A percentile compares a stretch with the other conserved stretches of the same genome.
Conservation (phyloP, 805 yeast genomes). For the Metschnikowia hibisci region DNA sequence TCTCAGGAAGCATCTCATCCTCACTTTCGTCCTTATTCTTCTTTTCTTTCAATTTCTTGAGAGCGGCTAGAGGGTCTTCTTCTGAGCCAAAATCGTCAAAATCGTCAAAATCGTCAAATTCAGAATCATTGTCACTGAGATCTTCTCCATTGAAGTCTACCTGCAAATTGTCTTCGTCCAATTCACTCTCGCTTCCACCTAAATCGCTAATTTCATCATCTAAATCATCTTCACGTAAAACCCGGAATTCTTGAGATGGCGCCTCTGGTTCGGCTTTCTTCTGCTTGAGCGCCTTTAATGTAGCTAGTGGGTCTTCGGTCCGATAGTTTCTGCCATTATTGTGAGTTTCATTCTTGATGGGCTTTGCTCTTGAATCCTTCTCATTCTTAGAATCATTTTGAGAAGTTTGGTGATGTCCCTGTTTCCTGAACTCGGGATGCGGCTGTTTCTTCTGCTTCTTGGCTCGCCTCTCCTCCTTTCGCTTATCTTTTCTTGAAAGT, state of each 20-base stretch:
- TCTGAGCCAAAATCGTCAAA: conserved; percentile 29
- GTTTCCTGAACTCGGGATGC: too few relatives aligned
- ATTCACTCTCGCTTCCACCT: background rate
- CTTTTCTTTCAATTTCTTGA: conserved; percentile 15
- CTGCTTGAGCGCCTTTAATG: conserved; percentile 17
- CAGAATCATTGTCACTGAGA: conserved; percentile 3
- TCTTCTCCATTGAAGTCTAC: conserved; percentile 2
- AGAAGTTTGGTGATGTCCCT: background rate
- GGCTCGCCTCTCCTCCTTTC: conserved; percentile 31
- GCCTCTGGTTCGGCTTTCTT: conserved; percentile 6
- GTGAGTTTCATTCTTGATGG: background rate
- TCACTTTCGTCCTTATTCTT: conserved; percentile 7
- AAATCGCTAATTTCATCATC: conserved; percentile 21
- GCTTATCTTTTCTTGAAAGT: conserved; percentile 31
- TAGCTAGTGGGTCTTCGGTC: conserved; percentile 16
- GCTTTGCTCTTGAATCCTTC: background rate
- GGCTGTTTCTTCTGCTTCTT: conserved; percentile 28
- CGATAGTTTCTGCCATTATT: conserved; percentile 16
- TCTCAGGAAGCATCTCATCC: background rate
- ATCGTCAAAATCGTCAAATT: conserved; percentile 34
- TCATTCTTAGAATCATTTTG: background rate
- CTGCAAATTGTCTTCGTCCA: background rate
- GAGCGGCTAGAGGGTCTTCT: conserved; percentile 24
- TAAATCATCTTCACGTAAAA: conserved; percentile 18
- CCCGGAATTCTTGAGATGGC: conserved; percentile 1